Conservation (phyloP, 257 asterid genomes). For the Ilex asprella region DNA sequence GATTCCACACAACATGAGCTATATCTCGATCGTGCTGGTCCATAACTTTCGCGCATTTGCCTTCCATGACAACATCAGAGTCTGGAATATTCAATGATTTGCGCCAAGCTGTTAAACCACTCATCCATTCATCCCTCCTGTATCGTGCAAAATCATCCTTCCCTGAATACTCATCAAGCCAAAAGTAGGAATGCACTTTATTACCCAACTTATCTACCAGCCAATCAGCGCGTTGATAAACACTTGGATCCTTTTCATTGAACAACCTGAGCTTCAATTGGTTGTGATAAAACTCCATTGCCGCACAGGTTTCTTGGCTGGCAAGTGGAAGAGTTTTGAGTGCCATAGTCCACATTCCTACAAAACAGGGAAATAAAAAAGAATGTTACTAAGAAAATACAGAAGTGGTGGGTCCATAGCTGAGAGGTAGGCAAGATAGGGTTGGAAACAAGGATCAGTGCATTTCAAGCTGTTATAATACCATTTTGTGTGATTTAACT, state of each 20-base stretch:
- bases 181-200: constrained; percentile 80
- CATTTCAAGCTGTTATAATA: neutral
- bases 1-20: constrained; percentile 46
- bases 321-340: constrained; percentile 72
- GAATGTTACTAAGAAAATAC: neutral
- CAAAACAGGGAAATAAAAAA: constrained; percentile 14
- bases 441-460: neutral
- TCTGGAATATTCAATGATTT: constrained; percentile 68
- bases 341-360: constrained; percentile 63
- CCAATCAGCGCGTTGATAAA: constrained; percentile 80
- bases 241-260: constrained; percentile 55
- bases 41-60: constrained; percentile 47
- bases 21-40: constrained; percentile 36
- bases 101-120: constrained; percentile 82
- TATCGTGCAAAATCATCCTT: constrained; percentile 82
- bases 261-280: constrained; percentile 70
- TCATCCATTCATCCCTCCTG: constrained; percentile 79
- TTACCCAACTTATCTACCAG: constrained; percentile 72
- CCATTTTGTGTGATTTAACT: neutral
- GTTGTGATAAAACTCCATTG: constrained; percentile 82
- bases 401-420: neutral
- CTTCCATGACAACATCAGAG: constrained; percentile 51
- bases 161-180: constrained; percentile 87
- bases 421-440: neutral
- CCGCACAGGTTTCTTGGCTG: constrained; percentile 81